These are phyloP conservation scores for Begonia masoniana DNA, from an alignment of 306 rosid genomes.

Conservation along the genomic window DNA sequence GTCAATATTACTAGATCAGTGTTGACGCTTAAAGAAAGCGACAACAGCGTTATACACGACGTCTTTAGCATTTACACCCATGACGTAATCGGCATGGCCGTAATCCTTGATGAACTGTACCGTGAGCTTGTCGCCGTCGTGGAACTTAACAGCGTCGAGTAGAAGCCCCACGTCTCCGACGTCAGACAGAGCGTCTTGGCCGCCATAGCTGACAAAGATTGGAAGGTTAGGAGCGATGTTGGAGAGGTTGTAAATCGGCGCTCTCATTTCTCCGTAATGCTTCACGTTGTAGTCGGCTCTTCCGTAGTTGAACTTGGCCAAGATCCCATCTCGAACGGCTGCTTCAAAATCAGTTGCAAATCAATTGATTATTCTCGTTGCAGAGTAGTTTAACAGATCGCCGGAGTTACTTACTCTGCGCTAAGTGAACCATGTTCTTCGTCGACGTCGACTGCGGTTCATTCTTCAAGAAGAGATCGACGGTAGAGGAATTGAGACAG, in stretches of 20 bases:
- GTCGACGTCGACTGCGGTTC: slow-evolving; percentile 79
- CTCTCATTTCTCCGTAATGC: slow-evolving; percentile 46
- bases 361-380: too few relatives aligned
- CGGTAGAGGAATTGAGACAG: slow-evolving; percentile 71
- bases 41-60: slow-evolving; percentile 36
- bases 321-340: slow-evolving; percentile 47
- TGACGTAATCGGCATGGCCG: slow-evolving; percentile 62
- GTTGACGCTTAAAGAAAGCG: slow-evolving; percentile 45
- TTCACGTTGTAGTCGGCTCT: slow-evolving; percentile 23
- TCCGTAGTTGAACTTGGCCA: slow-evolving; percentile 51
- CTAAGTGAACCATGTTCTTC: slow-evolving; percentile 70
- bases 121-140: slow-evolving; percentile 46
- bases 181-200: slow-evolving; percentile 68
- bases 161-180: slow-evolving; percentile 36
- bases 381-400: too few relatives aligned
- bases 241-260: slow-evolving; percentile 73
- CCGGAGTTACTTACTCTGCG: slow-evolving; percentile 43
- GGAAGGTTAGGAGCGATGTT: slow-evolving; percentile 66
- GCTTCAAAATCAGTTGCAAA: slow-evolving; percentile 8
- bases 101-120: slow-evolving; percentile 48
- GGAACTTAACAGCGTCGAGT: slow-evolving; percentile 47
- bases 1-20: not conserved
- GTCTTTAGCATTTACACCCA: slow-evolving; percentile 71
- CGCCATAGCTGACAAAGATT: slow-evolving; percentile 79
- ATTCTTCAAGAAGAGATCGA: slow-evolving; percentile 43